Base-by-base conservation (phyloP, 2,329 filamentous ascomycete species). In the Trichoderma polysporum region DNA sequence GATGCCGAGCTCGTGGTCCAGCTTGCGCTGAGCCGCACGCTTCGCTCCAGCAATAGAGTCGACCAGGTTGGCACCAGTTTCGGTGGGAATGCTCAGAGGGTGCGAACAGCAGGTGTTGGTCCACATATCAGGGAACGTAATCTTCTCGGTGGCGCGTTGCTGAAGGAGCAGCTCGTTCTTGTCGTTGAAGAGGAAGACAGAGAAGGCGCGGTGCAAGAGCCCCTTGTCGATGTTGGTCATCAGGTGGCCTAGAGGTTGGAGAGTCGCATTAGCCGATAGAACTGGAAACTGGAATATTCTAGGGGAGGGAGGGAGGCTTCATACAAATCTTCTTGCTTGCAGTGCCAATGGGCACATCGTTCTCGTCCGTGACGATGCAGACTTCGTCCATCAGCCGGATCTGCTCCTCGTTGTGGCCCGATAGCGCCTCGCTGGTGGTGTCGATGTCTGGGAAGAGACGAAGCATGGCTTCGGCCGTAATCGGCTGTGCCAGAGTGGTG, bases 61-160 rank as follows among this genome's bases (percentile, higher is more conserved):
- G 58, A 90, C 85, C 50, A 99, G 84, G 71, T 90, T 91, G 35
- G 89, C 86, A 70, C 95, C 95, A 29, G 93, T 97, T 87, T 99
- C 95, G 71, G 91, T 90, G 9, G 95, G 91, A 71, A 97, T 91
- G 65, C 92, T 92, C 69, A 99, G 86, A 5, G 95, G 95, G 80
- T 99, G 95, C 45, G 95, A 99, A 85, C 95, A 99, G 86, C 95
- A 99, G 35, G 95, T 99, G 82, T 99, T 99, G 70, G 95, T 99
- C 95, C 95, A 99, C 90, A 97, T 94, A 78, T 97, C 93, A 57
- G 95, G 94, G 82, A 99, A 99, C 7, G 95, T 99, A 77, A 99
- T 99, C 85, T 99, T 99, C 83, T 98, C 94, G 47, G 89, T 84
- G 31, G 95, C 95, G 72, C 95, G 91, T 84, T 98, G 95, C 82